A percentile compares a stretch with the other conserved stretches of the same genome.
Evolutionary conservation across 129 eudicot species (phyloP).

Genomic region (Pseudognaphalium luteoalbum): DNA sequence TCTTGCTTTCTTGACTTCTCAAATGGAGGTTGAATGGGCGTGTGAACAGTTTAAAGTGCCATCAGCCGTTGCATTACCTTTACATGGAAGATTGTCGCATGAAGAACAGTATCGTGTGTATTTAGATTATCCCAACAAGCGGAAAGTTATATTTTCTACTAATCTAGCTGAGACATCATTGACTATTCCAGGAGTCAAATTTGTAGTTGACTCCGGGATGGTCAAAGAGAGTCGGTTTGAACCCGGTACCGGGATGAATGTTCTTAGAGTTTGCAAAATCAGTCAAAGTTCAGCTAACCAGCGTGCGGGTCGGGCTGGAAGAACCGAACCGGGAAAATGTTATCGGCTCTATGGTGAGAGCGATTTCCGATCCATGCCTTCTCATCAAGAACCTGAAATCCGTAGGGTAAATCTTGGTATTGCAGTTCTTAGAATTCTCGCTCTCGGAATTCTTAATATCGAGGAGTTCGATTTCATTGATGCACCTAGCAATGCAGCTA

Average conservation of each 20-base stretch:
- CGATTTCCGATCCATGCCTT: conserved; percentile 58
- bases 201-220: conserved; percentile 91
- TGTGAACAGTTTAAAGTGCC: conserved; percentile 63
- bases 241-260: conserved; percentile 83
- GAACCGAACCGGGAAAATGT: conserved; percentile 90
- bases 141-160: conserved; percentile 83
- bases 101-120: conserved; percentile 81
- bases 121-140: conserved; percentile 52
- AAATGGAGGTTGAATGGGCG: conserved; percentile 91
- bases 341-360: conserved; percentile 64
- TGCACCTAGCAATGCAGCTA: conserved; percentile 62
- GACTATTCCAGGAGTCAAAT: conserved; percentile 93
- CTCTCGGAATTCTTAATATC: conserved; percentile 62
- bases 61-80: conserved; percentile 60
- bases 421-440: conserved; percentile 75
- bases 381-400: conserved; percentile 90
- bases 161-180: conserved; percentile 95
- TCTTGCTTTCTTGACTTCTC: conserved; percentile 90
- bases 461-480: conserved; percentile 77
- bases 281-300: conserved; percentile 95
- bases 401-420: conserved; percentile 90
- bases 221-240: conserved; percentile 77
- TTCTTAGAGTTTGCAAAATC: conserved; percentile 61
- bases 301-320: conserved; percentile 95
- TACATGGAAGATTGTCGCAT: conserved; percentile 77